Evolutionary conservation across 2,329 filamentous ascomycete species (phyloP), one percentile per base, ranked within the genome.

Genomic region (Neonectria punicea): DNA sequence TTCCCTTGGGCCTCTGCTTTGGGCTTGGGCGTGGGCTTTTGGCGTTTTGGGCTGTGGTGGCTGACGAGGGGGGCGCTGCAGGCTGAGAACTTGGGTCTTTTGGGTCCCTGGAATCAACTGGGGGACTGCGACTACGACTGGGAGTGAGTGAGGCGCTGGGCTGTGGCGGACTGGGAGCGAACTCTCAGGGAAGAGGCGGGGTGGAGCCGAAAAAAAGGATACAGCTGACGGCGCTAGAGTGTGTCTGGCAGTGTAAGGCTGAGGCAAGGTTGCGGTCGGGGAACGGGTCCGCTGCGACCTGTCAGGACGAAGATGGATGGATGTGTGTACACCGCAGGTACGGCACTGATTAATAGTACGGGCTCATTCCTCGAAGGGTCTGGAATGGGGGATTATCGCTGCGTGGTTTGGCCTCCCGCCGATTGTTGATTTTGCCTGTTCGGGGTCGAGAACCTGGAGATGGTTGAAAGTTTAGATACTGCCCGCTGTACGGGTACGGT

Each of bases 231-330:
- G 66, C 69, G 67, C 70, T 71, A 72, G 56, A 49, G 49, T 64
- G 44, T 63, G 67, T 72, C 54, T 61, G 63, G 67, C 63, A 69
- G 61, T 67, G 68, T 72, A 72, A 72, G 70, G 70, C 69, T 72
- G 70, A 72, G 70, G 63, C 50, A 67, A 70, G 59, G 70, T 66
- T 53, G 66, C 53, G 30, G 36, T 39, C 22, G 28, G 53, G 39
- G 32, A 30, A 36, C 36, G 43, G 36, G 36, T 11, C 18, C 32
- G 6, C 32, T 49, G 50, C 20, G 56, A 44, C 51, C 58, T 65
- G 53, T 53, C 44, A 56, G 57, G 49, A 61, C 60, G 51, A 46
- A n/a, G 57, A 53, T 47, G 41, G 25, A 50, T 59, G 25, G 5
- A 6, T 25, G 25, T 25, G 25, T 25, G 30, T 11, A 11, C 47